Base-by-base conservation (phyloP, 352 stramenopile species). In the Globisporangium emineosum region DNA sequence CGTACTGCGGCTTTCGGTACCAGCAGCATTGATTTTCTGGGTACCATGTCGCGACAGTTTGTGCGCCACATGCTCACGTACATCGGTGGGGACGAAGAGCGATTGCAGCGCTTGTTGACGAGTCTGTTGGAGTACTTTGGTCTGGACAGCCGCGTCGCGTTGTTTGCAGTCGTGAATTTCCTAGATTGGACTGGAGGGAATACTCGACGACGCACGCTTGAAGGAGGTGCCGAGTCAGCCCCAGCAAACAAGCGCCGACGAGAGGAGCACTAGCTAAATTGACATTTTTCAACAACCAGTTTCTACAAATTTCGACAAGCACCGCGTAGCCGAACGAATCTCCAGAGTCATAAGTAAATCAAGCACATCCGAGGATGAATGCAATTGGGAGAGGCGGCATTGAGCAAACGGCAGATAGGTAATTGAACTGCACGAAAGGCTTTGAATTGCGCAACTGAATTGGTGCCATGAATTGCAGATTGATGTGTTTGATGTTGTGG, bases 31-130 rank as follows among this genome's bases (percentile, higher is more conserved):
- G 72, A 76, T 15, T 89, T 90, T 61, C 45, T 90, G 23, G 60
- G 70, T 9, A 77, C 75, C 10, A 89, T 91, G 77, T 61, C 72
- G 17, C 71, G 74, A 32, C 71, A 86, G 51, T 69, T 90, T 68
- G 69, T 90, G 47, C 58, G 62, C 5, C 71, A 77, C 29, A 43
- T 90, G 25, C 69, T 72, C 37, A 27, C 32, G 27, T 83, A 73
- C 59, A 67, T 77, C 19, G 65, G 70, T 47, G 69, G 72, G 2
- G 73, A 78, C 13, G 67, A 66, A 19, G 66, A 68, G 21, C 68
- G 69, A 4, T 59, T 87, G 30, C 61, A 72, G 52, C 67, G 68
- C 23, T 60, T 89, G 29, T 55, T 89, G 27, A 62, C 57, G 62
- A 59, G 68, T 58, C 32, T 87, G 9, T 21, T 86, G 12, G 64